Evolutionary conservation across 2,329 filamentous ascomycete species (phyloP).

Genomic region (Fusarium keratoplasticum): DNA sequence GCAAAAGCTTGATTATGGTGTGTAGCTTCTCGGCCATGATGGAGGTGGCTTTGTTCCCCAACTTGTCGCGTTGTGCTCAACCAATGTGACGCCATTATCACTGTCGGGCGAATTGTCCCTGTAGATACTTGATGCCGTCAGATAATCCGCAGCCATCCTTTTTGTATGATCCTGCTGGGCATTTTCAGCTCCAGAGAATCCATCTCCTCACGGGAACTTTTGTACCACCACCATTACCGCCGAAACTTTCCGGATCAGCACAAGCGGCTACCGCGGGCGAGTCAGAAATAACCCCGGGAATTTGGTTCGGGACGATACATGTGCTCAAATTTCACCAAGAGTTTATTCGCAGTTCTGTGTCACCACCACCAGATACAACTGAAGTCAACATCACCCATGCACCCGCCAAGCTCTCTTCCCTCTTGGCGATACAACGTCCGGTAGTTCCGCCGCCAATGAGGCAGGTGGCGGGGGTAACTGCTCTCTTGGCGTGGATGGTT

Average conservation of each 20-base stretch:
- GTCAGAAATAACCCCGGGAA: not conserved
- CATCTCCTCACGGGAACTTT: not conserved
- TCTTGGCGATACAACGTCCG: not conserved
- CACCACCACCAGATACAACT: not conserved
- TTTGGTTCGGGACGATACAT: not conserved
- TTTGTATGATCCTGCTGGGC: not conserved
- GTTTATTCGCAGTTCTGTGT: not conserved
- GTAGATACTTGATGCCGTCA: not conserved
- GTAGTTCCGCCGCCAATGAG: not conserved
- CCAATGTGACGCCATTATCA: not conserved
- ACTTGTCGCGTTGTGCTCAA: not conserved
- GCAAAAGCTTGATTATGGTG: constrained; percentile 11
- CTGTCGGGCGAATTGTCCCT: not conserved
- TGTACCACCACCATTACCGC: not conserved
- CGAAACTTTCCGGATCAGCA: not conserved
- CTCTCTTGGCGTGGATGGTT: not conserved
- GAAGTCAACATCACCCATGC: not conserved
- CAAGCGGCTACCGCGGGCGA: not conserved
- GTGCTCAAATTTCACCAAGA: not conserved
- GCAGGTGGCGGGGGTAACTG: not conserved
- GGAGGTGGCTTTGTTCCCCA: not conserved
- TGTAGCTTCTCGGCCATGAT: not conserved
- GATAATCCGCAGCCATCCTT: not conserved
- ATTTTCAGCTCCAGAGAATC: not conserved
- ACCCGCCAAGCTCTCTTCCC: not conserved